Base-by-base conservation (phyloP, 129 eudicot genomes). In the Calendula officinalis region DNA sequence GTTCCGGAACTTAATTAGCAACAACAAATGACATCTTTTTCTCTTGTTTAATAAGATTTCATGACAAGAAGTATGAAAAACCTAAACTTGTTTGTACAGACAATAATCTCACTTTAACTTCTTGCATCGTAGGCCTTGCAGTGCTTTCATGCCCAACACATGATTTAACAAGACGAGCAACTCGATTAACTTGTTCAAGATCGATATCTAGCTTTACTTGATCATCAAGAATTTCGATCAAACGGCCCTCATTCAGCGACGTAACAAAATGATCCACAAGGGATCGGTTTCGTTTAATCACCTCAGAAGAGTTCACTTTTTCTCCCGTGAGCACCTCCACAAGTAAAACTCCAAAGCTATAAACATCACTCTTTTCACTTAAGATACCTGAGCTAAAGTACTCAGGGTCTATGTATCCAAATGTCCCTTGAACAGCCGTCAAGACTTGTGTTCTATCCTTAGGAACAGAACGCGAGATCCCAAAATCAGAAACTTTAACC, bases 401-500 rank as follows among this genome's bases (percentile, higher is more conserved):
- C 12, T 67, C 49, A 10, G 72, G 62, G 11, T 67, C 72, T 16
- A 67, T 67, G 32, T 67, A 67, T 39, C 62, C 72, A 27, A 51
- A 30, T 4, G 61, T 67, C 51, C 62, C 61, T 51, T 55, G 41
- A 5, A 67, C 62, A 6, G 50, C 60, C 4, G 72, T 53, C 0
- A 62, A 67, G 38, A 67, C 60, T 38, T 67, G 62, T 50, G 42
- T 67, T 52, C 38, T 53, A 50, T 67, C 39, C 42, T 15, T 53
- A n/a, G 62, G 62, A 53, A 50, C 41, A 5, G 62, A 35, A 36
- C 48, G 36, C n/a, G 77, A 72, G 10, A 64, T 55, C 8, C 71
- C 71, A 48, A 66, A 73, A 47, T 66, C 78, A 3, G 72, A 73
- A 14, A 73, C 34, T 27, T 73, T 73, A 12, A 22, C 73, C 0